These are phyloP conservation scores for Exophiala mesophila DNA, from an alignment of 2,329 filamentous ascomycete genomes.

Conservation along the genomic window DNA sequence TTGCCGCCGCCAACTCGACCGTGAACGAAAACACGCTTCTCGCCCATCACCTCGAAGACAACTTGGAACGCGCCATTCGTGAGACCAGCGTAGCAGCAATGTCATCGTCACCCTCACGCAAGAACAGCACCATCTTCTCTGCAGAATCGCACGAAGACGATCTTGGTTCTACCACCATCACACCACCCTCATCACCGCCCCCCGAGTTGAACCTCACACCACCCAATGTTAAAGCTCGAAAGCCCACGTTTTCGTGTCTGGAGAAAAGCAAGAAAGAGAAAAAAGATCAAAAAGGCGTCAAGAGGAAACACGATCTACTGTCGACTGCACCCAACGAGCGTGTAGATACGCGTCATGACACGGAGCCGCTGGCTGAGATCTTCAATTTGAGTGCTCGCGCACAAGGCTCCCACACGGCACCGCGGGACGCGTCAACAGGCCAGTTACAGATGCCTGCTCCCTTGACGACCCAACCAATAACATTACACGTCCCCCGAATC, in stretches of 20 bases:
- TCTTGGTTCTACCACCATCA: conserved; percentile 36
- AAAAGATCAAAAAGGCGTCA: conserved; percentile 25
- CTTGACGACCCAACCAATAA: conserved; percentile 6
- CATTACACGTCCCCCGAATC: conserved; percentile 3
- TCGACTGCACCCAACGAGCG: conserved; percentile 28
- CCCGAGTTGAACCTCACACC: conserved; percentile 37
- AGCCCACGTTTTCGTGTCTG: conserved; percentile 49
- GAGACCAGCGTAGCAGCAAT: conserved; percentile 42
- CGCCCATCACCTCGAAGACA: conserved; percentile 39
- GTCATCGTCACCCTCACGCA: conserved; percentile 44
- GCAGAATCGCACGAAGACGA: conserved; percentile 39
- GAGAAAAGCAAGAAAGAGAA: conserved; percentile 25
- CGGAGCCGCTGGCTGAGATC: conserved; percentile 28
- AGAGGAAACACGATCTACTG: conserved; percentile 37
- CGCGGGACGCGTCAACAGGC: conserved; percentile 6
- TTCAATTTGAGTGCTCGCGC: conserved; percentile 23
- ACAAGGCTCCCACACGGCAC: conserved; percentile 7
- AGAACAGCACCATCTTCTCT: conserved; percentile 42
- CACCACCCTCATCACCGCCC: conserved; percentile 51
- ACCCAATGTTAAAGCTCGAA: conserved; percentile 41
- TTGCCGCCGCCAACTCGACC: conserved; percentile 8
- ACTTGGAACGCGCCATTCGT: conserved; percentile 44
- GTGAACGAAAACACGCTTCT: conserved; percentile 26
- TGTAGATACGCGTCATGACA: conserved; percentile 14
- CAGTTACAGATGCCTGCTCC: conserved; percentile 5